Evolutionary conservation across 768 basidiomycete genomes (phyloP).

Genomic region (Russula griseocarnosa): DNA sequence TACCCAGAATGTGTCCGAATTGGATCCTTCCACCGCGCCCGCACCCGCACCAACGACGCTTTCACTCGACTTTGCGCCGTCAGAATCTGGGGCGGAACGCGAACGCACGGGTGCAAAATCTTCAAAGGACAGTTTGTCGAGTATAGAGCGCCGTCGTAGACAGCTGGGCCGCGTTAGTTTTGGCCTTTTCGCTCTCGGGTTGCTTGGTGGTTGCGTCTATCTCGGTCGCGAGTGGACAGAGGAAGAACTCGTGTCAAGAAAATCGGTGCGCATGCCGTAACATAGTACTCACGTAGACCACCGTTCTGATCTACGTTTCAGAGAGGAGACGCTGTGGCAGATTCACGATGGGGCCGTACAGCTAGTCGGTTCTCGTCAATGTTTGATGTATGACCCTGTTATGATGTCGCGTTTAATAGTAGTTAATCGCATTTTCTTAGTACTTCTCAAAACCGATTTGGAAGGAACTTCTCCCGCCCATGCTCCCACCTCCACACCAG

Average conservation of each 20-base stretch:
- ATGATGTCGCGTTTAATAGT: background rate
- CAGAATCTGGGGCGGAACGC: conserved; percentile 35
- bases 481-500: conserved; percentile 73
- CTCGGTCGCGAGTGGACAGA: conserved; percentile 78
- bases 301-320: conserved; percentile 30
- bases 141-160: conserved; percentile 68
- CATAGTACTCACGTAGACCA: conserved; percentile 2
- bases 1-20: background rate
- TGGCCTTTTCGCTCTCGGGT: conserved; percentile 50
- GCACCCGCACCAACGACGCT: conserved; percentile 33
- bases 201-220: conserved; percentile 55
- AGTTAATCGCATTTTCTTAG: conserved; percentile 38
- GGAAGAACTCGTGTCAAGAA: conserved; percentile 62
- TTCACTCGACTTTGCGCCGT: conserved; percentile 59
- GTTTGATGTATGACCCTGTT: conserved; percentile 55
- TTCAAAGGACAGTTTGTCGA: conserved; percentile 71
- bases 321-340: conserved; percentile 57
- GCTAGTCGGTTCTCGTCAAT: conserved; percentile 56
- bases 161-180: conserved; percentile 53
- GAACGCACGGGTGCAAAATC: conserved; percentile 73
- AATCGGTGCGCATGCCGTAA: conserved; percentile 45
- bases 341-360: conserved; percentile 62
- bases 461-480: conserved; percentile 87
- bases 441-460: conserved; percentile 92
- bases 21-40: conserved; percentile 7